Percentiles rank a stretch among this genome's conserved stretches.
Conservation (phyloP, 306 rosid genomes). For the Oxytropis ochrocephala region DNA sequence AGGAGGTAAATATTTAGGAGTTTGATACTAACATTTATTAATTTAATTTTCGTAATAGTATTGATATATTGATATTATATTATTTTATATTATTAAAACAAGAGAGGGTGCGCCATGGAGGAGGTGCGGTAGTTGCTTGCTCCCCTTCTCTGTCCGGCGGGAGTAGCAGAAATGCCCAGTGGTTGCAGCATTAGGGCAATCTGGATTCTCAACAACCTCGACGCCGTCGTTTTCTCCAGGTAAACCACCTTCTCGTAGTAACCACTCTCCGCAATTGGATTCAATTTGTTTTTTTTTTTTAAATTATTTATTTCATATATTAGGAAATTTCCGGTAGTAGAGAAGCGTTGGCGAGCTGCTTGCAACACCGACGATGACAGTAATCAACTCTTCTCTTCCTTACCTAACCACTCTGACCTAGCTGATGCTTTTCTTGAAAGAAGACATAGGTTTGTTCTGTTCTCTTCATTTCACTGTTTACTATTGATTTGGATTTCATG, state of each 20-base stretch:
- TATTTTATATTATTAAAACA: too few species aligned
- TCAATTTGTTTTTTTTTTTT: background rate
- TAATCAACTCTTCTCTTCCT: constrained; percentile 29
- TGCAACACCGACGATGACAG: constrained; percentile 34
- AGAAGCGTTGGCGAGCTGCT: constrained; percentile 78
- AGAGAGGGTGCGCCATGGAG: background rate
- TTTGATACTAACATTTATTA: too few species aligned
- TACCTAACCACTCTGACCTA: constrained; percentile 60
- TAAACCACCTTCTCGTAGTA: background rate
- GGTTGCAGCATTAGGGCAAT: constrained; percentile 85
- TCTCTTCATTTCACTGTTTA: background rate
- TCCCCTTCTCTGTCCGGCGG: background rate
- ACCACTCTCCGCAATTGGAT: background rate
- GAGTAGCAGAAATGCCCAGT: constrained; percentile 44
- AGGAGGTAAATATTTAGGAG: too few species aligned
- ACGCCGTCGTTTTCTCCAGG: constrained; percentile 85
- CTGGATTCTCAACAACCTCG: constrained; percentile 87
- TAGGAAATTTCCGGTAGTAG: constrained; percentile 93
- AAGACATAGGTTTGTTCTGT: constrained; percentile 41
- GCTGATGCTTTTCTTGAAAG: constrained; percentile 65
- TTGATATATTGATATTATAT: too few species aligned
- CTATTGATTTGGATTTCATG: background rate
- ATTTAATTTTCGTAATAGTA: too few species aligned
- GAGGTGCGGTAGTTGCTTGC: background rate
- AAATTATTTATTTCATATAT: background rate